phyloP scores from a whole-genome alignment of 2,329 filamentous ascomycete genomes.

The Monilinia fructicola region DNA sequence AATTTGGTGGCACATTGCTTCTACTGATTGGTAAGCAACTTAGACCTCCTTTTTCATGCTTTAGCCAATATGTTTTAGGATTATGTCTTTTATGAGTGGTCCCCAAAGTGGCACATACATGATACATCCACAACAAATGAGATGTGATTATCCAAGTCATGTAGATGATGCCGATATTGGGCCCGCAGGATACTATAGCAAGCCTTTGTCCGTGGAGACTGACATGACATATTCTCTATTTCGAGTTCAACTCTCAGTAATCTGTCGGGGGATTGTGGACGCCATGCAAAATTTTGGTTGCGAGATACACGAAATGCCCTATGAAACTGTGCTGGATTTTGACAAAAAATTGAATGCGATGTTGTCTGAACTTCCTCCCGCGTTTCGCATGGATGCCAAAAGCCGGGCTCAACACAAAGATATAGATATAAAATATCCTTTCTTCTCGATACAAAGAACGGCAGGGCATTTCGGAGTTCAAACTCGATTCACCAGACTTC shows the following conservation, averaged over 20 bases:
- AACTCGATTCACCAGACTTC: slow-evolving; percentile 43
- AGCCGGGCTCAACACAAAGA: slow-evolving; percentile 18
- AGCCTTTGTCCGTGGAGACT: not conserved
- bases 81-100: slow-evolving; percentile 42
- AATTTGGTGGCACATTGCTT: slow-evolving; percentile 46
- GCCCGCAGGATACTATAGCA: slow-evolving; percentile 27
- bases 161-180: slow-evolving; percentile 42
- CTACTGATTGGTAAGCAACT: slow-evolving; percentile 42
- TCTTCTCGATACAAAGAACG: slow-evolving; percentile 31
- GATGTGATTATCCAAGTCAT: slow-evolving; percentile 42
- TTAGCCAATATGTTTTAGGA: slow-evolving; percentile 31
- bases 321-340: slow-evolving; percentile 41
- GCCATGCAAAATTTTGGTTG: slow-evolving; percentile 31
- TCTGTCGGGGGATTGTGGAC: no score
- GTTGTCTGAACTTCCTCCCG: slow-evolving; percentile 38
- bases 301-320: slow-evolving; percentile 33
- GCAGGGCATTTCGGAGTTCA: slow-evolving; percentile 42
- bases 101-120: slow-evolving; percentile 43
- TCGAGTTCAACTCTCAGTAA: no score
- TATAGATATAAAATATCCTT: slow-evolving; percentile 4
- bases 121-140: slow-evolving; percentile 44
- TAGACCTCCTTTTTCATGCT: not conserved
- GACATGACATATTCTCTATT: no score
- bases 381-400: slow-evolving; percentile 37
- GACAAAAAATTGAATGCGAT: slow-evolving; percentile 41